A percentile compares a stretch with the other conserved stretches of the same genome.
Evolutionary conservation across 257 asterid genomes (phyloP).

Genomic region (Solanum microdontum): DNA sequence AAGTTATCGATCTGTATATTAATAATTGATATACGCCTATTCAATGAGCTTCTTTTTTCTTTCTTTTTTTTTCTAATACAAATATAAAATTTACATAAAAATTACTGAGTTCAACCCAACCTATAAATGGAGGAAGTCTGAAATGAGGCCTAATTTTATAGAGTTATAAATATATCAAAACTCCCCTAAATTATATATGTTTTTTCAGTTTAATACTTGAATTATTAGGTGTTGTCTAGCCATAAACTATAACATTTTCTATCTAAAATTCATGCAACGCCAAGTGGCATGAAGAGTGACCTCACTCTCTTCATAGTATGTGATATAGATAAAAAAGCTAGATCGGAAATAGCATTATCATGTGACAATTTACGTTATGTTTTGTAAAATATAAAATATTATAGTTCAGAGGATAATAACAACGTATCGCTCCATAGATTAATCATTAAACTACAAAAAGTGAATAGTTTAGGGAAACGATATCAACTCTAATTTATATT

Average conservation of each 20-base stretch:
- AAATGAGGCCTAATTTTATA: too few species aligned
- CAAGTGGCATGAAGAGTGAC: background rate
- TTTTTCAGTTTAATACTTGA: too few species aligned
- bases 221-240: too few species aligned
- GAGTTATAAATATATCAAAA: too few species aligned
- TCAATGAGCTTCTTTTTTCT: background rate
- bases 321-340: too few species aligned
- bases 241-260: too few species aligned
- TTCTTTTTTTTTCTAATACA: background rate
- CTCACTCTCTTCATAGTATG: background rate
- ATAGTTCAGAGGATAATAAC: background rate
- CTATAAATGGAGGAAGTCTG: background rate
- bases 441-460: background rate
- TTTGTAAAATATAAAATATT: too few species aligned
- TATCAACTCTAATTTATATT: background rate
- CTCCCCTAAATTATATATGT: too few species aligned
- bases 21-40: background rate
- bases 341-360: background rate
- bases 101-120: background rate
- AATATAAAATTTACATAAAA: background rate
- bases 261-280: background rate
- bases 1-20: background rate
- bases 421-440: accelerated
- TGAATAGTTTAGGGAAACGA: background rate
- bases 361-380: background rate